Evolutionary conservation across 1,284 basidiomycete species (phyloP), one percentile per base, ranked within the genome.

Genomic region (Heterobasidion irregulare): DNA sequence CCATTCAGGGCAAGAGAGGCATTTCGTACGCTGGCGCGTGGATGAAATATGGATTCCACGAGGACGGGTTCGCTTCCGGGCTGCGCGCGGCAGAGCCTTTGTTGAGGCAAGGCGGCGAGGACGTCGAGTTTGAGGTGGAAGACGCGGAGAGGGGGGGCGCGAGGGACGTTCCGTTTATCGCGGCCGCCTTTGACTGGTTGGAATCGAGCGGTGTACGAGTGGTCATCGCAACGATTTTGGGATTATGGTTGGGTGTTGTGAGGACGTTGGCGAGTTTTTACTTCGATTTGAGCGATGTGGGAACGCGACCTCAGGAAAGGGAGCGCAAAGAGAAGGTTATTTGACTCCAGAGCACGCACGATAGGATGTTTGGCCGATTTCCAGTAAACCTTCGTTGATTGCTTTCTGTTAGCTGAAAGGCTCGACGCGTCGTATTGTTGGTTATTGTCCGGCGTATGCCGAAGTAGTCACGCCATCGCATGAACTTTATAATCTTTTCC

Each of bases 21-120:
- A 78, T 92, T 56, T 79, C 81, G 15, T 93, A 81, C 65, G 86
- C 83, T 1, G 88, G 89, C n/a, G 91, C 89, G 6, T 93, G 87
- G 76, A 77, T 84, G 48, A 80, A 82, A 54, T 91, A 90, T 62
- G 89, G 82, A 33, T 87, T 89, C 72, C 89, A 92, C 69, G 88
- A 92, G 70, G 89, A 92, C 63, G 89, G 87, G 3, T 92, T 92
- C 69, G 79, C 86, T 0, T 82, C 80, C 1, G 82, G 83, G 2
- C 66, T 86, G 15, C 71, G 68, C 50, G 78, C 74, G 13, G 78
- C 70, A 5, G 56, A 47, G 4, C 26, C 46, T 10, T 47, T 32
- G n/a, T 16, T 32, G 46, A 47, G 46, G 16, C n/a, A 19, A 10
- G 46, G 18, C 18, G 16, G 26, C 4, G 15, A 47, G 46, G 46